Conservation (phyloP, 768 basidiomycete genomes). For the Amanita muscaria region DNA sequence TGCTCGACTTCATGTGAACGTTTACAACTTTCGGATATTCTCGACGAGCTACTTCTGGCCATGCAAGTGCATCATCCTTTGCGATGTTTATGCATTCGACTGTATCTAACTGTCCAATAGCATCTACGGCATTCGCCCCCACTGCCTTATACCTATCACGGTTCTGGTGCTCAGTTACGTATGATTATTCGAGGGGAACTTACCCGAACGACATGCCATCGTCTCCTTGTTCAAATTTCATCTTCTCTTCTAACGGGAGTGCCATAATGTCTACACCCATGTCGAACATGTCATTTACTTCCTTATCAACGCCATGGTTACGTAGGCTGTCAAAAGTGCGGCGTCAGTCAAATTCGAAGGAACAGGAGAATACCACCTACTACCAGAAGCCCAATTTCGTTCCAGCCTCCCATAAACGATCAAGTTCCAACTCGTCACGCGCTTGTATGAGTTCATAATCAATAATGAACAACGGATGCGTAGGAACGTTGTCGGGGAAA, state of each 20-base stretch:
- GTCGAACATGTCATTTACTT: conserved; percentile 44
- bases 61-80: conserved; percentile 60
- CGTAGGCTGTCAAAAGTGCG: conserved; percentile 30
- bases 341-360: background rate
- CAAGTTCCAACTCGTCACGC: conserved; percentile 34
- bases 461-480: conserved; percentile 46
- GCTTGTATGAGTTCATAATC: conserved; percentile 42
- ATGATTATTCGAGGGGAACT: too few species aligned
- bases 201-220: conserved; percentile 33
- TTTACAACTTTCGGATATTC: conserved; percentile 49
- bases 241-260: conserved; percentile 46
- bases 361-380: conserved; percentile 26
- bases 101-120: conserved; percentile 44
- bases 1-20: conserved; percentile 37
- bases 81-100: conserved; percentile 60
- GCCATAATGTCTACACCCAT: conserved; percentile 46
- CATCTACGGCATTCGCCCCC: conserved; percentile 56
- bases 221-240: conserved; percentile 50
- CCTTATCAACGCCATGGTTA: conserved; percentile 44
- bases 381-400: conserved; percentile 62
- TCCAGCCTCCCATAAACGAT: conserved; percentile 47
- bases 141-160: conserved; percentile 59
- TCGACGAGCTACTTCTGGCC: conserved; percentile 42
- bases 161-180: too few species aligned
- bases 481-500: conserved; percentile 45